These are phyloP conservation scores for Lecanoromycetidae sp. DNA, from an alignment of 2,329 filamentous ascomycete species.

Conservation along the genomic window DNA sequence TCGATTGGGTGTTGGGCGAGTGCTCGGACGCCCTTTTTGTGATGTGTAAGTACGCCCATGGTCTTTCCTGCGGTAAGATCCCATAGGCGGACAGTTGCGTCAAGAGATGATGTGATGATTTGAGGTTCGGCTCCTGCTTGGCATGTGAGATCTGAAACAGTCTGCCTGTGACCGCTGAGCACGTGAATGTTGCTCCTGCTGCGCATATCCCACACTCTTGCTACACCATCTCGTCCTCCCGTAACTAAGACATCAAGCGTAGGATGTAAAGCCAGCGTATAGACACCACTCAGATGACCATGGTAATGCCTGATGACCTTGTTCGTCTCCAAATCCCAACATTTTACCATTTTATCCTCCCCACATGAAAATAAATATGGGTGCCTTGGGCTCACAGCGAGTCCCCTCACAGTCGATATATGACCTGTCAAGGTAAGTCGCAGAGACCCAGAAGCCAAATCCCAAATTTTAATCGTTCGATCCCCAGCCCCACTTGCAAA, in stretches of 20 bases:
- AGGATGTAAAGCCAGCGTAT: constrained; percentile 84
- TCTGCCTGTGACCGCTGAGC: constrained; percentile 77
- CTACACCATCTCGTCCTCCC: constrained; percentile 86
- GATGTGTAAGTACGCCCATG: constrained; percentile 90
- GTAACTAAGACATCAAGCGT: constrained; percentile 91
- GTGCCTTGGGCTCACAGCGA: constrained; percentile 85
- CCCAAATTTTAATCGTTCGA: constrained; percentile 97
- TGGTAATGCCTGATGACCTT: constrained; percentile 98
- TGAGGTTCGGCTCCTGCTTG: constrained; percentile 87
- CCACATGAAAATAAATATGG: constrained; percentile 96
- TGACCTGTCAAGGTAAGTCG: constrained; percentile 82
- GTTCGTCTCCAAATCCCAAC: constrained; percentile 99
- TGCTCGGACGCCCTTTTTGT: constrained; percentile 91
- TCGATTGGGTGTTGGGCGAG: constrained; percentile 78
- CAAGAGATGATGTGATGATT: constrained; percentile 84
- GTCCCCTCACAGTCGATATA: constrained; percentile 81
- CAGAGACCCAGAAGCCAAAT: constrained; percentile 76
- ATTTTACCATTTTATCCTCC: constrained; percentile 99
- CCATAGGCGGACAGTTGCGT: constrained; percentile 85
- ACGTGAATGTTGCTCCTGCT: constrained; percentile 94
- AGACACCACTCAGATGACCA: constrained; percentile 90
- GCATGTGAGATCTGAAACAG: constrained; percentile 77
- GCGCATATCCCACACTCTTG: constrained; percentile 96
- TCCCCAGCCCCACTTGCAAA: constrained; percentile 94
- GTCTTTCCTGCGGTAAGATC: constrained; percentile 93